These are phyloP conservation scores for Candida tallmaniae DNA, from an alignment of 805 yeast species.

Conservation along the genomic window DNA sequence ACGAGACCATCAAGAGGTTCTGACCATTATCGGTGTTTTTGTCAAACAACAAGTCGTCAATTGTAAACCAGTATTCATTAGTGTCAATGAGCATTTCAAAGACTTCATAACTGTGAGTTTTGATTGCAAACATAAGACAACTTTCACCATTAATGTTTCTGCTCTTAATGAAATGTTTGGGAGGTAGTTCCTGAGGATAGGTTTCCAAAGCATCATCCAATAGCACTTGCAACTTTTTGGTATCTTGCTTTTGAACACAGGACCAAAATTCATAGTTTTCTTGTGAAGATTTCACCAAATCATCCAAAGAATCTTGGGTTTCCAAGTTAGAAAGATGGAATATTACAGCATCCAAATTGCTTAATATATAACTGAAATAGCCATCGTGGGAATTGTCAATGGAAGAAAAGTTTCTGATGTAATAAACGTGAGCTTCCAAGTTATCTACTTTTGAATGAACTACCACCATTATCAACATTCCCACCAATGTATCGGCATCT, in stretches of 20 bases:
- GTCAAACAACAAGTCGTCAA: constrained; percentile 68
- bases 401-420: constrained; percentile 57
- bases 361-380: constrained; percentile 65
- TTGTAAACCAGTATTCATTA: constrained; percentile 46
- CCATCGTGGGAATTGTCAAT: constrained; percentile 43
- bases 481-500: constrained; percentile 80
- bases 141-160: constrained; percentile 60
- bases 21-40: constrained; percentile 45
- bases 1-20: constrained; percentile 57
- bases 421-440: constrained; percentile 60
- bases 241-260: constrained; percentile 34
- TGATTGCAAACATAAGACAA: constrained; percentile 58
- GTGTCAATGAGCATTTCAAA: constrained; percentile 44
- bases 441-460: constrained; percentile 55
- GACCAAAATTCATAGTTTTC: constrained; percentile 53
- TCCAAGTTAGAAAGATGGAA: constrained; percentile 45
- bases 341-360: constrained; percentile 81
- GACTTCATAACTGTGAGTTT: constrained; percentile 39
- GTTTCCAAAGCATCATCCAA: constrained; percentile 11
- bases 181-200: constrained; percentile 12
- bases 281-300: constrained; percentile 38
- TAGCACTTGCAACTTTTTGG: constrained; percentile 11
- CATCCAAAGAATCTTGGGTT: constrained; percentile 11
- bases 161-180: constrained; percentile 20
- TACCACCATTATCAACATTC: constrained; percentile 67